A percentile compares a stretch with the other conserved stretches of the same genome.
phyloP scores from a whole-genome alignment of 2,329 filamentous ascomycete species.

The Parastagonospora avenae region DNA sequence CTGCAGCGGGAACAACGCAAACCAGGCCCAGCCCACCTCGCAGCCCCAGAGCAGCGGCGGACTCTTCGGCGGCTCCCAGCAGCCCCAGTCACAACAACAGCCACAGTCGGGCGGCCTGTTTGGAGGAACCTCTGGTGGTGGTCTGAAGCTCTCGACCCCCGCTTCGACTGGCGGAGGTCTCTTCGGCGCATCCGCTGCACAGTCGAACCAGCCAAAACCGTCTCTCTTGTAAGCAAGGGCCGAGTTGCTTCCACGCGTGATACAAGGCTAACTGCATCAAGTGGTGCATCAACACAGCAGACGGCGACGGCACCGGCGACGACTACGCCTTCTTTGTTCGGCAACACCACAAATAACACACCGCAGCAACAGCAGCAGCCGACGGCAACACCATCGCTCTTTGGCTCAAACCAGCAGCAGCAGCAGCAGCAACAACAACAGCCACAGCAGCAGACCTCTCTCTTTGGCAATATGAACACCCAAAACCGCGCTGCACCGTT shows the following conservation, averaged over 20 bases:
- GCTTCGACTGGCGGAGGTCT: constrained; percentile 35
- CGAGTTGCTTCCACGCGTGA: constrained; percentile 2
- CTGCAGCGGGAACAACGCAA: constrained; percentile 36
- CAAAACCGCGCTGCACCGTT: constrained; percentile 35
- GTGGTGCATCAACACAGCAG: constrained; percentile 42
- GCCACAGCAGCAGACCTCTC: constrained; percentile 35
- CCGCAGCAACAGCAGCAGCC: constrained; percentile 15
- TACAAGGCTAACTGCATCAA: constrained; percentile 38
- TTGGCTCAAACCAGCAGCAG: constrained; percentile 22
- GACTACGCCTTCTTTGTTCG: constrained; percentile 20
- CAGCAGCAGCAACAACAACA: constrained; percentile 31
- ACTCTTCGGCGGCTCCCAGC: constrained; percentile 34
- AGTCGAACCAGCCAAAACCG: constrained; percentile 37
- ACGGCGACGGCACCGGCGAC: neutral
- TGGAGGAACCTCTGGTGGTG: constrained; percentile 7
- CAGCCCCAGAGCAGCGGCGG: constrained; percentile 35
- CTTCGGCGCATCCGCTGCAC: constrained; percentile 42
- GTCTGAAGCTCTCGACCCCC: constrained; percentile 32
- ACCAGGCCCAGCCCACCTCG: constrained; percentile 31
- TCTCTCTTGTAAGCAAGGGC: constrained; percentile 45
- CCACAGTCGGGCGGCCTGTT: constrained; percentile 43
- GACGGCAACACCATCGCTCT: constrained; percentile 41
- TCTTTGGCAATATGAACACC: constrained; percentile 41
- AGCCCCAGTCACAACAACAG: constrained; percentile 35
- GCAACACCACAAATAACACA: constrained; percentile 19